Evolutionary conservation across 148 eudicot species (phyloP), one percentile per base, ranked within the genome.

Genomic region (Rhododendron vialii): DNA sequence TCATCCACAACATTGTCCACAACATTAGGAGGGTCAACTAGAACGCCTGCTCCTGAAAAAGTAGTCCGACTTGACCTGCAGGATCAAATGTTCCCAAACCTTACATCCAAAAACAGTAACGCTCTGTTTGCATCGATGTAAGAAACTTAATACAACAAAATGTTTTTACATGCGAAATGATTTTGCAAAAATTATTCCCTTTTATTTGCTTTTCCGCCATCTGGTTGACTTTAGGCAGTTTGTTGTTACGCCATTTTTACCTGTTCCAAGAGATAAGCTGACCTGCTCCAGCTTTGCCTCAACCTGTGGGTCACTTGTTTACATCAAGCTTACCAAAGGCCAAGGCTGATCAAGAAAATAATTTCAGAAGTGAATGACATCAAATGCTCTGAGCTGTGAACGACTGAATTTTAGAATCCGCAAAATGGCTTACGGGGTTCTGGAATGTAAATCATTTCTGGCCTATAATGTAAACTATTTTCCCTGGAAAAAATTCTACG

Each of bases 51-150:
- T 88, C 93, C 94, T 15, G 98, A 93, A 82, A 93, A 85, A 80
- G 94, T 93, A 69, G 99, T 96, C 87, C 93, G 92, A 88, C 98
- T 96, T 36, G 97, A 95, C 93, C 99, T 95, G 94, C 90, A 92
- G 84, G 81, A 87, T 69, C 76, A 73, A 76, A 80, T 69, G 73
- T 76, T 28, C 41, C 83, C 51, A 78, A 86, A 90, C 83, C 76
- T 80, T 85, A 90, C 81, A 82, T 82, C 79, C 50, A 47, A 47
- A 73, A 51, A 69, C 82, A n/a, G 45, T 12, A 69, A 28, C 7
- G 28, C 75, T 69, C 75, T 5, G 6, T 26, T 26, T 69, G 35
- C 35, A 26, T 69, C 18, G 7, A 28, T 26, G 5, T 69, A 69
- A 69, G 75, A 12, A 69, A 69, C 26, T 69, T 69, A 12, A 89